These are phyloP conservation scores for Podochytrium sp. DNA, from an alignment of 192 early-diverging fungal genomes.

Conservation along the genomic window DNA sequence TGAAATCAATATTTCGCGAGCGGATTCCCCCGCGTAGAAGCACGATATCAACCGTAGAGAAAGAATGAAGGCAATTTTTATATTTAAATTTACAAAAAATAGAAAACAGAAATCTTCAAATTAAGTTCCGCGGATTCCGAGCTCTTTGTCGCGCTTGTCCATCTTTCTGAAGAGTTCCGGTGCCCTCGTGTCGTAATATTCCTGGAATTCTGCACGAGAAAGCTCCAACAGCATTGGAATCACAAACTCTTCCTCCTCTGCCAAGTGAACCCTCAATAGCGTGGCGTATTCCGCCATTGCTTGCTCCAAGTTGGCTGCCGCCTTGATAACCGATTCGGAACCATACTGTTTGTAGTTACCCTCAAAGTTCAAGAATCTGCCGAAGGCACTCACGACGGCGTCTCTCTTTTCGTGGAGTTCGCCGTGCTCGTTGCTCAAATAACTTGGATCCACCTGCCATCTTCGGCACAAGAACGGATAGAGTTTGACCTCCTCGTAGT, in stretches of 20 bases:
- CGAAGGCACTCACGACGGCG: neutral
- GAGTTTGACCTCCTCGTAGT: slow-evolving; percentile 6
- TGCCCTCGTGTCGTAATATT: neutral
- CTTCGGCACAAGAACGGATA: slow-evolving; percentile 4
- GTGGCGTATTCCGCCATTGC: slow-evolving; percentile 10
- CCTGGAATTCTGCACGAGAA: neutral
- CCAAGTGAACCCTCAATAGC: neutral
- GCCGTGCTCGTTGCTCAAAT: neutral
- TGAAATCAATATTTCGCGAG: too few species aligned
- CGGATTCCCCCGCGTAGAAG: too few species aligned
- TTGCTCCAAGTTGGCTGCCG: neutral
- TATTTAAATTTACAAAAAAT: too few species aligned
- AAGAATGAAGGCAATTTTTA: too few species aligned
- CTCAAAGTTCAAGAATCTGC: neutral
- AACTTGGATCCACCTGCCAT: neutral
- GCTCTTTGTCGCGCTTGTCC: slow-evolving; percentile 11
- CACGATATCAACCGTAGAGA: too few species aligned
- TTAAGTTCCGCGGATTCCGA: too few species aligned
- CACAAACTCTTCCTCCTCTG: slow-evolving; percentile 19
- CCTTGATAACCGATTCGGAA: neutral
- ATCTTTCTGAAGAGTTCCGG: slow-evolving; percentile 10
- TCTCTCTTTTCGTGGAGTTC: slow-evolving; percentile 1
- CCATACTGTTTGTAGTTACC: neutral
- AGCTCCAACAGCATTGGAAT: slow-evolving; percentile 16
- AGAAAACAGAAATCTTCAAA: too few species aligned